Evolutionary conservation across 2,329 filamentous ascomycete genomes (phyloP).

Genomic region (Pyrenochaeta sp.): DNA sequence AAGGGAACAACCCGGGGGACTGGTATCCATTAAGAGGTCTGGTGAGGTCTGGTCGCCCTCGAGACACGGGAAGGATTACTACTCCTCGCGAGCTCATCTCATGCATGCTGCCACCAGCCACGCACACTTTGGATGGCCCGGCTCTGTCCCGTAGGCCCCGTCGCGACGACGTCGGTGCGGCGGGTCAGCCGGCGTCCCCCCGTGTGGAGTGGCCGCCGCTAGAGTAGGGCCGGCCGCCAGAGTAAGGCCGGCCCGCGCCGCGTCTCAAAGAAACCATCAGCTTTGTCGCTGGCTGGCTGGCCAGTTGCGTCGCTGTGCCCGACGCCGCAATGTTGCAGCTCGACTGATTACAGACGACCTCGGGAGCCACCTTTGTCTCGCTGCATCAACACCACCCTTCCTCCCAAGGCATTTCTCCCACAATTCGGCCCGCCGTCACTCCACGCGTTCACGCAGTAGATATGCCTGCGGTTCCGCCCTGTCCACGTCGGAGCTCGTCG

Average conservation of each 20-base stretch:
- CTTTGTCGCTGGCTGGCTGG: too few relatives aligned
- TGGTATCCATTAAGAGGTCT: conserved; percentile 5
- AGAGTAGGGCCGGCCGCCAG: too few relatives aligned
- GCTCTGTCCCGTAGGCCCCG: neutral
- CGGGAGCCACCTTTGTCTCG: neutral
- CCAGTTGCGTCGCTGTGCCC: too few relatives aligned
- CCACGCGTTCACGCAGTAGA: conserved; percentile 1
- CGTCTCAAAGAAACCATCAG: too few relatives aligned
- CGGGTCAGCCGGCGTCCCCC: neutral
- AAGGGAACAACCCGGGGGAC: neutral
- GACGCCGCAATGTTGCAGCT: too few relatives aligned
- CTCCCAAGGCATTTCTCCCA: neutral
- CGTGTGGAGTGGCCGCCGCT: neutral
- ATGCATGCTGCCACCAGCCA: conserved; percentile 1
- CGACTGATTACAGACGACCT: too few relatives aligned
- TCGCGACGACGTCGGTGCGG: neutral
- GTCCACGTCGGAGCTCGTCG: neutral
- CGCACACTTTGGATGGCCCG: conserved; percentile 2
- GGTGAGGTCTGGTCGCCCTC: neutral
- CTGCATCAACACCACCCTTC: neutral
- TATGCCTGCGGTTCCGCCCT: neutral
- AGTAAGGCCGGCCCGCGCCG: too few relatives aligned
- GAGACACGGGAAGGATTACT: neutral
- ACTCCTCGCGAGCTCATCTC: too few relatives aligned
- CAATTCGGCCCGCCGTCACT: neutral